These are phyloP conservation scores for Alloascoidea hylecoeti DNA, from an alignment of 805 yeast genomes.

Conservation along the genomic window DNA sequence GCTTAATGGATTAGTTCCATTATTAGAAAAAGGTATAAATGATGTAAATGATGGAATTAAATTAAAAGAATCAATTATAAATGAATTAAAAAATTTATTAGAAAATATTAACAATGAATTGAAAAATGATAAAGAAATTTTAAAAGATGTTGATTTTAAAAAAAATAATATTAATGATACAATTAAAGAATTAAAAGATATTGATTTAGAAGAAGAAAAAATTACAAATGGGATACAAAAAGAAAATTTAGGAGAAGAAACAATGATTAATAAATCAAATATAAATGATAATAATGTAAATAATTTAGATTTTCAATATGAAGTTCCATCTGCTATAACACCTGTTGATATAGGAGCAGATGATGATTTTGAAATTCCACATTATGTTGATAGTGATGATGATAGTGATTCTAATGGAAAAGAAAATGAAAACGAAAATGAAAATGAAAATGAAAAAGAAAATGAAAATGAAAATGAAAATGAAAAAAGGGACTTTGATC, in stretches of 20 bases:
- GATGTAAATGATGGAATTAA: conserved; percentile 15
- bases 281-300: no score
- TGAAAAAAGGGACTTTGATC: not conserved
- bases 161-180: conserved; percentile 13
- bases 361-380: conserved; percentile 12
- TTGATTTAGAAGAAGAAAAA: conserved; percentile 5
- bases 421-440: not conserved
- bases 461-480: not conserved
- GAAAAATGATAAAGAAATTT: conserved; percentile 13
- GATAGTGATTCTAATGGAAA: conserved; percentile 5
- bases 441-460: not conserved
- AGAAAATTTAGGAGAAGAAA: not conserved
- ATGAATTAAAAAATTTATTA: conserved; percentile 16
- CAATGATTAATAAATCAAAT: not conserved
- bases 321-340: not conserved
- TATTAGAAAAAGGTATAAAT: conserved; percentile 11
- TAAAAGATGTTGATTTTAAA: conserved; percentile 15
- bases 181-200: conserved; percentile 13
- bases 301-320: no score
- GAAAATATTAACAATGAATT: conserved; percentile 13
- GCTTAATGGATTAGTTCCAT: conserved; percentile 11
- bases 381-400: conserved; percentile 9
- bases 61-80: conserved; percentile 10
- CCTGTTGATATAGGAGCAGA: conserved; percentile 16
- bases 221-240: no score